Evolutionary conservation across 2,329 filamentous ascomycete species (phyloP).

Genomic region (Emydomyces testavorans): DNA sequence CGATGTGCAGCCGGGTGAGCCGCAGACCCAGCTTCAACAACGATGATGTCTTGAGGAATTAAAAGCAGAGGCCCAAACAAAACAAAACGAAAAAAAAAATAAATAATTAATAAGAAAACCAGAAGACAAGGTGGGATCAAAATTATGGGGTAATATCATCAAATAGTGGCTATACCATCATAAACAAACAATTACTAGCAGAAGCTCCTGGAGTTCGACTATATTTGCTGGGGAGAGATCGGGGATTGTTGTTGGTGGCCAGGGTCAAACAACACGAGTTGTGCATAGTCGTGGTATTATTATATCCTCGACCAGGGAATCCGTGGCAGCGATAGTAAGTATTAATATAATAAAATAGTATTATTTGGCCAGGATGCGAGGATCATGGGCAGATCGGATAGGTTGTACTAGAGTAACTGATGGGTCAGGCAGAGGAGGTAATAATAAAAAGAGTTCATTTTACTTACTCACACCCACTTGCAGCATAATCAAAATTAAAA

Average conservation of each 20-base stretch:
- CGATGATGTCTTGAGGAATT: not conserved
- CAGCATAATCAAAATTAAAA: conserved; percentile 10
- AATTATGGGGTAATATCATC: conserved; percentile 11
- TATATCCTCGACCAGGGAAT: conserved; percentile 13
- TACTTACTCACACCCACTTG: conserved; percentile 8
- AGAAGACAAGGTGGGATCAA: conserved; percentile 3
- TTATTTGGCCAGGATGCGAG: conserved; percentile 7
- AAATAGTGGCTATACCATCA: not conserved
- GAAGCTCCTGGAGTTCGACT: not conserved
- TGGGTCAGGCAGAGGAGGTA: conserved; percentile 2
- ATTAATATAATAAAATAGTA: conserved; percentile 2
- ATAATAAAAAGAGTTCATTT: conserved; percentile 9
- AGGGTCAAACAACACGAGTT: conserved; percentile 12
- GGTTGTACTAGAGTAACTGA: conserved; percentile 4
- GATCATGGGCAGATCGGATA: conserved; percentile 10
- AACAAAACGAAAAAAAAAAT: not conserved
- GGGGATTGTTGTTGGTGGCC: conserved; percentile 9
- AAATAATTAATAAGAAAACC: not conserved
- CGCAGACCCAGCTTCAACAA: not conserved
- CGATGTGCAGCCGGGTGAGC: not conserved
- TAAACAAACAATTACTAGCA: not conserved
- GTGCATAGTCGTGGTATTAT: conserved; percentile 16
- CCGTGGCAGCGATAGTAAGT: conserved; percentile 6
- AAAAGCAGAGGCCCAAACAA: not conserved
- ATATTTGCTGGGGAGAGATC: conserved; percentile 4